Conservation (phyloP, 306 rosid genomes). For the Myrica gale region DNA sequence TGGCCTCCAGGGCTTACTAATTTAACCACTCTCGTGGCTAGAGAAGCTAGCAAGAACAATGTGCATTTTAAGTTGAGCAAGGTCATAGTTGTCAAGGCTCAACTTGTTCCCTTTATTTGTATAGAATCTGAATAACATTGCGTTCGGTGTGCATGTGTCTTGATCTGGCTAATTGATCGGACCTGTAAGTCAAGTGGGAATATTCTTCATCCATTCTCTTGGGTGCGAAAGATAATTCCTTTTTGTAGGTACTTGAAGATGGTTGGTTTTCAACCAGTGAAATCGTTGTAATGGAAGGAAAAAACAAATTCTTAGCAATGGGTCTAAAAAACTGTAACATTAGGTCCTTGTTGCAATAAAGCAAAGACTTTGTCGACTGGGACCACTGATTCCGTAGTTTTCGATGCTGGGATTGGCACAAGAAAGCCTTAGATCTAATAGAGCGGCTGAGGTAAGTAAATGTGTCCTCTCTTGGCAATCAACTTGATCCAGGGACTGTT, state of each 20-base stretch:
- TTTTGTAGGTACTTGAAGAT: not conserved
- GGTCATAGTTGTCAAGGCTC: not conserved
- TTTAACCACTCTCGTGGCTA: not conserved
- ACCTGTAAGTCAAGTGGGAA: not conserved
- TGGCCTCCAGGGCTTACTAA: not conserved
- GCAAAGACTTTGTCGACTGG: not conserved
- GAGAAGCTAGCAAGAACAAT: not conserved
- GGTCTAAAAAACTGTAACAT: not conserved
- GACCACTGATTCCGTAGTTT: not conserved
- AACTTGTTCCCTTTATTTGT: not conserved
- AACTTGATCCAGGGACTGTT: not conserved
- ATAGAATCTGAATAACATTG: not conserved
- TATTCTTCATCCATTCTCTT: not conserved
- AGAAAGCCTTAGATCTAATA: not conserved
- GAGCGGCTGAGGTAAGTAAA: not conserved
- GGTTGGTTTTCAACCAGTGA: not conserved
- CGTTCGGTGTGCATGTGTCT: not conserved
- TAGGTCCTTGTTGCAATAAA: not conserved
- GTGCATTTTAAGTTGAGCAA: not conserved
- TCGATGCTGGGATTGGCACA: not conserved
- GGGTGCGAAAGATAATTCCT: not conserved
- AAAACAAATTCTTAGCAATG: not conserved
- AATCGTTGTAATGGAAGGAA: not conserved
- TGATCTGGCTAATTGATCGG: not conserved
- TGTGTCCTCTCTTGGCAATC: not conserved